Conservation (phyloP, 83 land plant species). For the Thuja plicata region DNA sequence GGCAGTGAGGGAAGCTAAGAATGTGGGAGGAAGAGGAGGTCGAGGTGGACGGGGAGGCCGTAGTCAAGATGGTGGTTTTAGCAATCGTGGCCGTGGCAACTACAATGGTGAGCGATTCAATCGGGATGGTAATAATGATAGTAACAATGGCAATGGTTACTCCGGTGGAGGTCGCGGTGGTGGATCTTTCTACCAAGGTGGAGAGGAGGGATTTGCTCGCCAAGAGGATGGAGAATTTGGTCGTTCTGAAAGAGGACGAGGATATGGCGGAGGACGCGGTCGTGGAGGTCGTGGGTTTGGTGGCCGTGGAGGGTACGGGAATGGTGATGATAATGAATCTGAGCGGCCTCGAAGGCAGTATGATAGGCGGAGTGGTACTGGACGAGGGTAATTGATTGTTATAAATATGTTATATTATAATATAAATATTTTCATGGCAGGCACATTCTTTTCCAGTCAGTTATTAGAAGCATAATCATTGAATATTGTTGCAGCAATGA, state of each 20-base stretch:
- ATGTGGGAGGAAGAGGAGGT: slow-evolving; percentile 24
- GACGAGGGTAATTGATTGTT: slow-evolving; percentile 40
- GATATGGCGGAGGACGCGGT: slow-evolving; percentile 40
- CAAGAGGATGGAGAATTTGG: slow-evolving; percentile 23
- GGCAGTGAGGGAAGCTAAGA: slow-evolving; percentile 6
- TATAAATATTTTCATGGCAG: neutral
- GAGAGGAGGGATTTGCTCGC: slow-evolving; percentile 18
- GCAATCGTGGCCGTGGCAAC: slow-evolving; percentile 27
- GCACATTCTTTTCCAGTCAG: neutral
- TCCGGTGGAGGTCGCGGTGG: slow-evolving; percentile 19
- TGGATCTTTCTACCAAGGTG: neutral
- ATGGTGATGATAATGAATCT: slow-evolving; percentile 38
- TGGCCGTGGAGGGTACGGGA: slow-evolving; percentile 38
- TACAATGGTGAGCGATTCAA: slow-evolving; percentile 26
- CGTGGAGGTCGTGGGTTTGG: slow-evolving; percentile 36
- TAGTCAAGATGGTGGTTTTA: slow-evolving; percentile 22
- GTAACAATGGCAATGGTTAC: slow-evolving; percentile 25
- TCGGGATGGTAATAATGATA: slow-evolving; percentile 21
- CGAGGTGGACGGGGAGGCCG: slow-evolving; percentile 36
- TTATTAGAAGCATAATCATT: neutral
- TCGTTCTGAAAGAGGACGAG: slow-evolving; percentile 35
- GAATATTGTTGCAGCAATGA: slow-evolving; percentile 28
- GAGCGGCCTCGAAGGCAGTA: slow-evolving; percentile 47
- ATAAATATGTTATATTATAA: neutral
- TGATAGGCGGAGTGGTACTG: slow-evolving; percentile 67